Percentiles rank a stretch among this genome's conserved stretches.
phyloP scores from a whole-genome alignment of 148 eudicot species.

The Euryodendron excelsum region DNA sequence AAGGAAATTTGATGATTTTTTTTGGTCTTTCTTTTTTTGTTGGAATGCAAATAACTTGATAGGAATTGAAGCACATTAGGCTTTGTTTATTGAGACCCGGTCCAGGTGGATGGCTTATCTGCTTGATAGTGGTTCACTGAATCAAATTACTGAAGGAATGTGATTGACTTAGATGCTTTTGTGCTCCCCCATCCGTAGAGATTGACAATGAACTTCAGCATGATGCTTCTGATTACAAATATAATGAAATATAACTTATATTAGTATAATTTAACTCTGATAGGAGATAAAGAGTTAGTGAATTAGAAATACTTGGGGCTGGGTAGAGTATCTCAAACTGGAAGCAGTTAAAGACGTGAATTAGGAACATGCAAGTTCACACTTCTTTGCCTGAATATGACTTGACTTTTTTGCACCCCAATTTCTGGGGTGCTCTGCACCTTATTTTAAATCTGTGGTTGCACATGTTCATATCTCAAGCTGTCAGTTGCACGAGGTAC shows the following conservation, averaged over 20 bases:
- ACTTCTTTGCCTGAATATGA: too few species aligned
- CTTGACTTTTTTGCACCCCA: neutral
- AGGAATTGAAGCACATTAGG: neutral
- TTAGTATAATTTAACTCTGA: neutral
- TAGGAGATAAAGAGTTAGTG: neutral
- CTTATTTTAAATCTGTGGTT: neutral
- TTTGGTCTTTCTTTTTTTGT: neutral
- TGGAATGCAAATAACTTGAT: neutral
- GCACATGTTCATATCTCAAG: neutral
- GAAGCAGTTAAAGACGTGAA: neutral
- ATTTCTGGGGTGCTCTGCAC: too few species aligned
- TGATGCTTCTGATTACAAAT: neutral
- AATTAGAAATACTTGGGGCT: neutral
- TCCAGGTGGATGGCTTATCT: neutral
- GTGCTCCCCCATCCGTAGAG: too few species aligned
- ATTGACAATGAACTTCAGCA: neutral
- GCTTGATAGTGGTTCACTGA: neutral
- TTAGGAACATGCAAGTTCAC: neutral
- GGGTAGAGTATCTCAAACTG: neutral
- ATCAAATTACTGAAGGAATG: neutral
- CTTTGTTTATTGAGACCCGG: too few species aligned
- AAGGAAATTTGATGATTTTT: conserved; percentile 14
- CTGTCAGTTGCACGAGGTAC: neutral
- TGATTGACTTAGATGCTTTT: too few species aligned
- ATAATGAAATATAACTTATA: neutral